Evolutionary conservation across 257 asterid species (phyloP), one percentile per base, ranked within the genome.

Genomic region (Solanum medicagineum): DNA sequence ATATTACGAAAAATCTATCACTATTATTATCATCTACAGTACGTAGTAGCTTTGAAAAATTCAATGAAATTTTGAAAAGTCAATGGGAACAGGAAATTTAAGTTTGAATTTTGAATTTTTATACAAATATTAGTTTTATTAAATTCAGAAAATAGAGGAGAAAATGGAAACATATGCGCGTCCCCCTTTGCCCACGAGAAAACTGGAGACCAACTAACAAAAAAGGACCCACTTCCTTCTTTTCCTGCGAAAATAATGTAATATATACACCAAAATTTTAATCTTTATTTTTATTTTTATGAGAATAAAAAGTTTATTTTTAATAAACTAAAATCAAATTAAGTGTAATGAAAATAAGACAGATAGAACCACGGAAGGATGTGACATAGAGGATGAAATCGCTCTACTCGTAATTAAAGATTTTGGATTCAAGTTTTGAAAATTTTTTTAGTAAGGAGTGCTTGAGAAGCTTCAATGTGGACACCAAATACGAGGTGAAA

Each of bases 261-360:
- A 60, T 4, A n/a, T 60, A n/a, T 2, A 10, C 8, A 1, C 0
- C 4, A n/a, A 60, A 60, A 10, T n/a, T 59, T n/a, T 0, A 59
- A 59, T 4, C 1, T 36, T 36, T 36, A 36, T 36, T 36, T 36
- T 36, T 36, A 36, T 36, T 36, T 36, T 5, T 0, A 4, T 1
- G 5, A 2, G n/a, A 1, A 4, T 4, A 4, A 59, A n/a, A 56
- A 15, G 8, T 4, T 0, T 59, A 59, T 2, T 59, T 59, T 59
- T 9, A 4, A 59, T 36, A 36, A 36, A 36, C 6, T 36, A 4
- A 20, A 59, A 3, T 4, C 0, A 4, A 57, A 57, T 0, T 19
- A 57, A 57, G 65, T 59, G 6, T 20, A 7, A 55, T 56, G 62
- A 56, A 56, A 7, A 56, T 7, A 56, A 56, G 5, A 56, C 3